Evolutionary conservation across 2,329 filamentous ascomycete species (phyloP).

Genomic region (Cytospora paraplurivora): DNA sequence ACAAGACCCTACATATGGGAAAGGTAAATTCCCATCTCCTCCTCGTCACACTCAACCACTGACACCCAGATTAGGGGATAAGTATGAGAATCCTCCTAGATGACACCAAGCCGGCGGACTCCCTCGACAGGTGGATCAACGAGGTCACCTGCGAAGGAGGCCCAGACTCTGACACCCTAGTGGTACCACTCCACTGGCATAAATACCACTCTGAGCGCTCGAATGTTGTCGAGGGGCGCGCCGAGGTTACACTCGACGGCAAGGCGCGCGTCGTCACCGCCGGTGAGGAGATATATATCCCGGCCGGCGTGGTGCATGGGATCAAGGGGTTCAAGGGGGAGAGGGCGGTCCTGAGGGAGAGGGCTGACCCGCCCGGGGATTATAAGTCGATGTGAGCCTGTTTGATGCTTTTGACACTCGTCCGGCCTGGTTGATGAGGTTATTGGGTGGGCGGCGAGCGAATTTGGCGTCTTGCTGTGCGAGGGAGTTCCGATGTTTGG

Average conservation of each 20-base stretch:
- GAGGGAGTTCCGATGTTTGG: too few relatives aligned
- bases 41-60: background rate
- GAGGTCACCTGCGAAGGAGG: slow-evolving; percentile 7
- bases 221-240: slow-evolving; percentile 13
- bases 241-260: slow-evolving; percentile 11
- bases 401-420: too few relatives aligned
- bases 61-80: background rate
- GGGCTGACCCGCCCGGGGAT: slow-evolving; percentile 13
- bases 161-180: background rate
- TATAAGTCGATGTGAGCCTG: slow-evolving; percentile 19
- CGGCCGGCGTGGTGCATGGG: background rate
- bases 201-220: slow-evolving; percentile 7
- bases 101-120: background rate
- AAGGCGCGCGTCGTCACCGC: background rate
- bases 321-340: slow-evolving; percentile 11
- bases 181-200: slow-evolving; percentile 20
- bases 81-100: slow-evolving; percentile 11
- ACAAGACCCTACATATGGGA: slow-evolving; percentile 17
- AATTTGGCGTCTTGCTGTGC: background rate
- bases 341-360: slow-evolving; percentile 15
- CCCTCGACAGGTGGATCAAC: slow-evolving; percentile 4
- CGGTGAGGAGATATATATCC: slow-evolving; percentile 6
- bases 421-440: background rate
- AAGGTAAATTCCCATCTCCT: background rate
- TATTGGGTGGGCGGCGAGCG: too few relatives aligned